Conservation (phyloP, 768 basidiomycete species). For the Mycena alexandri region DNA sequence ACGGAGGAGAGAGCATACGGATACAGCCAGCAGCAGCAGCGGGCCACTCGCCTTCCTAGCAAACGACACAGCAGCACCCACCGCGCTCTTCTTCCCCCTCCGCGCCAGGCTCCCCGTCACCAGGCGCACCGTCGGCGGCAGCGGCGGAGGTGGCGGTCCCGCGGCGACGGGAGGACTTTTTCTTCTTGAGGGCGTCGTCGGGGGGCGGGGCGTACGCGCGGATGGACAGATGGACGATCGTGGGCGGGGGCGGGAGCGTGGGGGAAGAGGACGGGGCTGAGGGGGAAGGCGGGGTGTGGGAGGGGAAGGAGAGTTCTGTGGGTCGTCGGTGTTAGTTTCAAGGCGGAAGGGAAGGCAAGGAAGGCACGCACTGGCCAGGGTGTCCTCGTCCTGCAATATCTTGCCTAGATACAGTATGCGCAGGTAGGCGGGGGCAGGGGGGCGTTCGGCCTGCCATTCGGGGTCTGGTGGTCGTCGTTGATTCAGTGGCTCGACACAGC, state of each 20-base stretch:
- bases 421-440: conserved; percentile 82
- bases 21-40: neutral
- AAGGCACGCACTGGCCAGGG: conserved; percentile 66
- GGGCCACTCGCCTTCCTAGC: conserved; percentile 15
- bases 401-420: conserved; percentile 83
- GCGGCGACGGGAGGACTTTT: conserved; percentile 46
- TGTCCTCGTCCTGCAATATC: conserved; percentile 88
- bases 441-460: conserved; percentile 87
- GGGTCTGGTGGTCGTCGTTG: conserved; percentile 19
- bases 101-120: neutral
- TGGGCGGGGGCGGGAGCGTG: conserved; percentile 50
- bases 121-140: neutral
- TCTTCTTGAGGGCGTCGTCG: conserved; percentile 70
- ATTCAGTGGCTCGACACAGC: neutral
- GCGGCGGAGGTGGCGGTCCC: neutral
- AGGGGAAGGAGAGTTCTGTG: conserved; percentile 57
- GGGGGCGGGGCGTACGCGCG: conserved; percentile 66
- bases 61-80: conserved; percentile 35
- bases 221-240: conserved; percentile 83
- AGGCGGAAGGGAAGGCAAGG: neutral
- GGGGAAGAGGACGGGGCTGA: conserved; percentile 36
- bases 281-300: conserved; percentile 48
- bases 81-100: conserved; percentile 15
- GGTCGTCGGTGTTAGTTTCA: neutral
- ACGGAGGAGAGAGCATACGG: too few relatives aligned